A percentile compares a stretch with the other conserved stretches of the same genome.
These are phyloP conservation scores for Macrolepiota albuminosa DNA, from an alignment of 768 basidiomycete species.

Conservation along the genomic window DNA sequence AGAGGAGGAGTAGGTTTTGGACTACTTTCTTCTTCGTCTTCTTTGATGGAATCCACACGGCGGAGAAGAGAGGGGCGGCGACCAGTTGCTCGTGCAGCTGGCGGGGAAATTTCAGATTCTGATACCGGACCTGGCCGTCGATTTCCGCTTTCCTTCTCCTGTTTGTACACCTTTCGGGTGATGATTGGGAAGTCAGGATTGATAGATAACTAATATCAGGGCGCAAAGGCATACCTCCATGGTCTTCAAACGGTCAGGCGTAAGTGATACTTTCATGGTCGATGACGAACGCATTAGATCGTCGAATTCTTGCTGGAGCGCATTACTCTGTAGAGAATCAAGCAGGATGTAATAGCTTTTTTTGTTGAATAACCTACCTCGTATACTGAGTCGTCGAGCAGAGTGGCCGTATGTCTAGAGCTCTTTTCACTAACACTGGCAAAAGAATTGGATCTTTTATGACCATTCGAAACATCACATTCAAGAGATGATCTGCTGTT, in stretches of 20 bases:
- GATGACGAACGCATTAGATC: constrained; percentile 84
- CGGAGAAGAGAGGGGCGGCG: constrained; percentile 39
- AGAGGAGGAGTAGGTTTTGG: constrained; percentile 22
- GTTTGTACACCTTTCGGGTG: constrained; percentile 58
- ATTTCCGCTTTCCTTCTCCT: constrained; percentile 54
- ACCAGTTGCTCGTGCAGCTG: constrained; percentile 28
- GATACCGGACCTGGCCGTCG: constrained; percentile 33
- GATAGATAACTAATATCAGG: constrained; percentile 25
- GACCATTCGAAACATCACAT: constrained; percentile 37
- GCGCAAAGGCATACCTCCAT: constrained; percentile 72
- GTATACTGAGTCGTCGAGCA: constrained; percentile 23
- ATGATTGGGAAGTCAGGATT: constrained; percentile 11
- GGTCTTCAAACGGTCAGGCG: constrained; percentile 86
- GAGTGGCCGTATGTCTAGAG: constrained; percentile 30
- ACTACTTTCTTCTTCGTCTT: constrained; percentile 56
- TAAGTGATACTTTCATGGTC: constrained; percentile 94
- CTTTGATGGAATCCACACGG: constrained; percentile 60
- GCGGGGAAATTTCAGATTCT: constrained; percentile 27
- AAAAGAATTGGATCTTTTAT: constrained; percentile 51
- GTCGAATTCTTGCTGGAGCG: constrained; percentile 80
- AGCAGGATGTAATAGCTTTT: constrained; percentile 8
- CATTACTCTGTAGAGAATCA: constrained; percentile 41
- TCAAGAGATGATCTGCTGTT: constrained; percentile 36
- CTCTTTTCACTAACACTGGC: constrained; percentile 47
- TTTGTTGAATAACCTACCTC: constrained; percentile 27